Conservation (phyloP, 108 stramenopile species). For the Skeletonema costatum region DNA sequence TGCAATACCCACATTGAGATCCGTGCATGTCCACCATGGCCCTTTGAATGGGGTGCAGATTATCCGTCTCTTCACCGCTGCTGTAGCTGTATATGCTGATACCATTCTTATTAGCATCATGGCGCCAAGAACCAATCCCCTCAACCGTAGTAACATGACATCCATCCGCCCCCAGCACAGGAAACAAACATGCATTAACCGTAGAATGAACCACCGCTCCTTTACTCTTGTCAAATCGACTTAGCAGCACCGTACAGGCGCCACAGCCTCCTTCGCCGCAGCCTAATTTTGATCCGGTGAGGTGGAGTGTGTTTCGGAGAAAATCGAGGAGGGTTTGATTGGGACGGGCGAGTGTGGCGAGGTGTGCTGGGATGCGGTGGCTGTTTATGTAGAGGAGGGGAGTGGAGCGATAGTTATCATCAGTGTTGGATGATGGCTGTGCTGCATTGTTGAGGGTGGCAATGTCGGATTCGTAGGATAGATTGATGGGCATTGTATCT, state of each 20-base stretch:
- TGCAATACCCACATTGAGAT: slow-evolving; percentile 97
- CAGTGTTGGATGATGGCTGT: neutral
- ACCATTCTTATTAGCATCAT: neutral
- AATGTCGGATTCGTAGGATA: slow-evolving; percentile 6
- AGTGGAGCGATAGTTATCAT: slow-evolving; percentile 57
- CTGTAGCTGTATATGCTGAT: too few species aligned
- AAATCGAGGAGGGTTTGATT: slow-evolving; percentile 80
- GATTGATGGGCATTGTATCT: neutral
- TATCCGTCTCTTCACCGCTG: slow-evolving; percentile 52
- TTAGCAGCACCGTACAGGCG: slow-evolving; percentile 90
- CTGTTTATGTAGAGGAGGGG: slow-evolving; percentile 87
- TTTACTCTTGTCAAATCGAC: neutral
- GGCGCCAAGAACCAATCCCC: slow-evolving; percentile 70
- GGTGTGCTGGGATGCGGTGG: slow-evolving; percentile 41
- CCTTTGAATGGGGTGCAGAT: slow-evolving; percentile 91
- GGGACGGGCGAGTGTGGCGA: slow-evolving; percentile 61
- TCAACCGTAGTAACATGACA: slow-evolving; percentile 93
- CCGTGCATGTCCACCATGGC: slow-evolving; percentile 94
- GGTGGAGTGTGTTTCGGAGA: slow-evolving; percentile 54
- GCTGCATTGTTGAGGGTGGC: neutral
- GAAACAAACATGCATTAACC: slow-evolving; percentile 94
- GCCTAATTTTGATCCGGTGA: slow-evolving; percentile 89
- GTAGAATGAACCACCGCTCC: slow-evolving; percentile 50
- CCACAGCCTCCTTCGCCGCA: slow-evolving; percentile 95
- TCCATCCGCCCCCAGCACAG: slow-evolving; percentile 86